Conservation (phyloP, 2,329 filamentous ascomycete genomes). For the Colletotrichum cordylinicola region DNA sequence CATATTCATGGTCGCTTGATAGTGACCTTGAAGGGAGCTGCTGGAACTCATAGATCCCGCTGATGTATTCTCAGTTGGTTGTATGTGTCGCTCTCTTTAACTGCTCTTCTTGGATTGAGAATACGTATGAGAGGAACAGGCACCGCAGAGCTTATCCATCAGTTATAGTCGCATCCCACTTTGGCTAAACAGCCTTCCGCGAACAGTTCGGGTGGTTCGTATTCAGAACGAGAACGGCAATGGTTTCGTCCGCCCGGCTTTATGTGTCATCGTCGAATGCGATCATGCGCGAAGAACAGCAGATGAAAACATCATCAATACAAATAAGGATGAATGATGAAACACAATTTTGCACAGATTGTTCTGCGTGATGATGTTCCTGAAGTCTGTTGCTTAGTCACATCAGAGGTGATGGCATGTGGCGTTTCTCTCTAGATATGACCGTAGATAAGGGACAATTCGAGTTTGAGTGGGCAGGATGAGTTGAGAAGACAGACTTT, state of each 20-base stretch:
- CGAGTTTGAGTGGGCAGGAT: neutral
- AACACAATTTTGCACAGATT: neutral
- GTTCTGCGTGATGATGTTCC: neutral
- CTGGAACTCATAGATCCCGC: accelerated
- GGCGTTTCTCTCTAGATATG: neutral
- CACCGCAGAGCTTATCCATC: neutral
- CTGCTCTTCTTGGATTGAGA: neutral
- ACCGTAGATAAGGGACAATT: neutral
- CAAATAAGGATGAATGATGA: neutral
- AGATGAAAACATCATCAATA: neutral
- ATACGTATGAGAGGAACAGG: neutral
- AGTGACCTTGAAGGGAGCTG: neutral
- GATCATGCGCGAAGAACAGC: neutral
- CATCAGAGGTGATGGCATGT: neutral
- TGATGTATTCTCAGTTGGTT: accelerated
- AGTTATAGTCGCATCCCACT: neutral
- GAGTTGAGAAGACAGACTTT: neutral
- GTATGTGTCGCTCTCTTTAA: accelerated
- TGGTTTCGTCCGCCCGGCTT: neutral
- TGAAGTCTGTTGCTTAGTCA: neutral
- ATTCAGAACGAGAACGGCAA: neutral
- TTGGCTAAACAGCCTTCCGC: neutral
- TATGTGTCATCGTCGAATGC: neutral
- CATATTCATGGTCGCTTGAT: neutral
- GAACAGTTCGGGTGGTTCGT: neutral